These are phyloP conservation scores for Lentinus brumalis DNA, from an alignment of 768 basidiomycete species.

Conservation along the genomic window DNA sequence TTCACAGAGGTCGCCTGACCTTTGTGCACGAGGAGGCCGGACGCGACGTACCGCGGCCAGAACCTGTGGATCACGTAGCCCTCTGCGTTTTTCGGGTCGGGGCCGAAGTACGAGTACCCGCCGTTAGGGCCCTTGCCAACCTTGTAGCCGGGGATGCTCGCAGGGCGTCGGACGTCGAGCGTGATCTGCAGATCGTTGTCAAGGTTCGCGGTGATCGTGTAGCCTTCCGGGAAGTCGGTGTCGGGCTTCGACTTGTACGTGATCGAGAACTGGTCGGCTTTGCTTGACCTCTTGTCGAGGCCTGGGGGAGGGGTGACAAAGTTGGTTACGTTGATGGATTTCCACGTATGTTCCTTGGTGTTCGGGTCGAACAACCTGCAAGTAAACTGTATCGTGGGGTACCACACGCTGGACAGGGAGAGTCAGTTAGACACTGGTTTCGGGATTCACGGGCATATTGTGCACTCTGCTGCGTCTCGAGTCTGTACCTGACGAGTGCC, in stretches of 20 bases:
- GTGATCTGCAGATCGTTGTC: slow-evolving; percentile 80
- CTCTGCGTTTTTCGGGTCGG: slow-evolving; percentile 65
- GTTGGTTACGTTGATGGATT: slow-evolving; percentile 81
- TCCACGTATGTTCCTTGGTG: slow-evolving; percentile 78
- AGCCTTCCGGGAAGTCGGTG: slow-evolving; percentile 70
- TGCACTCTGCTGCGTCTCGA: not conserved
- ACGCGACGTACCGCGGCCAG: slow-evolving; percentile 71
- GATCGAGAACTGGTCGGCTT: slow-evolving; percentile 83
- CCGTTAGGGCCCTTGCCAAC: slow-evolving; percentile 86
- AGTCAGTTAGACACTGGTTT: too few species aligned
- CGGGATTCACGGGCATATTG: not conserved
- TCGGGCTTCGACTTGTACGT: slow-evolving; percentile 60
- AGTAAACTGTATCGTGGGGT: slow-evolving; percentile 91
- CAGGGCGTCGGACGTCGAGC: slow-evolving; percentile 70
- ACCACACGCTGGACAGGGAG: slow-evolving; percentile 68
- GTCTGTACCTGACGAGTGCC: too few species aligned
- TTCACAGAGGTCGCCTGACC: slow-evolving; percentile 59
- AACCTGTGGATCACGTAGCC: slow-evolving; percentile 90
- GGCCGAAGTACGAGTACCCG: slow-evolving; percentile 87
- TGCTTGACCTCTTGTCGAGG: slow-evolving; percentile 84
- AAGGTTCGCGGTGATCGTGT: slow-evolving; percentile 78
- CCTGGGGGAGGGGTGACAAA: slow-evolving; percentile 75
- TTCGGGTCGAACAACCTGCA: slow-evolving; percentile 85
- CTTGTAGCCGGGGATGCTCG: slow-evolving; percentile 84
- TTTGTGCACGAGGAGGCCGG: slow-evolving; percentile 68